These are phyloP conservation scores for Kernera saxatilis DNA, from an alignment of 345 rosid genomes.

Conservation along the genomic window DNA sequence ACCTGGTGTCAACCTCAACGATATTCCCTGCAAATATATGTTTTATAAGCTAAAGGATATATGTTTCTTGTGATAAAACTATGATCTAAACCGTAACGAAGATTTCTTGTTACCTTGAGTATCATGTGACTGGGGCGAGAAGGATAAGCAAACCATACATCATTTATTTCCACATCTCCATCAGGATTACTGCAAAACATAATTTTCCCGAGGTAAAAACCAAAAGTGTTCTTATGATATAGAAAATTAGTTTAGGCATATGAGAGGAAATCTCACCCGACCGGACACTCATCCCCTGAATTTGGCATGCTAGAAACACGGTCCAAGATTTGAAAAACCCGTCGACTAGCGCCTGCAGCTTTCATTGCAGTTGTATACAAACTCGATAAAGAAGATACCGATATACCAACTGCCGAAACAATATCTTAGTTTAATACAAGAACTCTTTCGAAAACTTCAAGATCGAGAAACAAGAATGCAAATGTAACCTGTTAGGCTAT, in stretches of 20 bases:
- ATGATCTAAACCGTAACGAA: not conserved
- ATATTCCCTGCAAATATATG: constrained; percentile 56
- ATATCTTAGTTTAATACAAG: not conserved
- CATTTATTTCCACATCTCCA: constrained; percentile 83
- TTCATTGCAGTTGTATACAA: constrained; percentile 87
- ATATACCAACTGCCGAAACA: constrained; percentile 63
- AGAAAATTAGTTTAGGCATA: not conserved
- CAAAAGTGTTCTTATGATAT: not conserved
- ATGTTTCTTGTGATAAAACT: not conserved
- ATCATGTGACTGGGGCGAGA: constrained; percentile 92
- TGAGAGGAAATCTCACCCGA: constrained; percentile 46
- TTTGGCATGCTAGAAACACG: constrained; percentile 75
- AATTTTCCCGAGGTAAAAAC: not conserved
- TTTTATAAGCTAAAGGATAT: not conserved
- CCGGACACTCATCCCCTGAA: constrained; percentile 73
- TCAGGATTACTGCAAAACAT: constrained; percentile 60
- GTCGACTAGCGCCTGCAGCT: constrained; percentile 96
- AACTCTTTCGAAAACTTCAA: not conserved
- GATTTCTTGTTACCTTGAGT: constrained; percentile 53
- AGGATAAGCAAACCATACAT: constrained; percentile 96
- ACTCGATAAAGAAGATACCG: constrained; percentile 79
- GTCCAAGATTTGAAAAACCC: constrained; percentile 88
- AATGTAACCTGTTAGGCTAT: constrained; percentile 82
- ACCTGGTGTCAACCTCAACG: constrained; percentile 73
- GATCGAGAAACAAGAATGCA: not conserved